A percentile compares a stretch with the other conserved stretches of the same genome.
Evolutionary conservation across 106 monocot genomes (phyloP).

Genomic region (Dendrobium officinale): DNA sequence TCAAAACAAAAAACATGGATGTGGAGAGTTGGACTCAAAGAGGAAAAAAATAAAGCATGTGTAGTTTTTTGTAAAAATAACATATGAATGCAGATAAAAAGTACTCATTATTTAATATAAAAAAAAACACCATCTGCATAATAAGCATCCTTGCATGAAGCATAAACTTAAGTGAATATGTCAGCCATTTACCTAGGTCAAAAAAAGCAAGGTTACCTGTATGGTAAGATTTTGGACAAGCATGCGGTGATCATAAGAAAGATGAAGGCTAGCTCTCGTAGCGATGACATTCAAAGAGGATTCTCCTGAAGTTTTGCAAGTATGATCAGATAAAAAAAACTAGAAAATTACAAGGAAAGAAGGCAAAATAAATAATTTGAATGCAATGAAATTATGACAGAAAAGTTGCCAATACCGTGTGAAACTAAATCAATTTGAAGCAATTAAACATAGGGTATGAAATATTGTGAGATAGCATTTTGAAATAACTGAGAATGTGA

Average conservation of each 20-base stretch:
- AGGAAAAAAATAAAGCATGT: not conserved
- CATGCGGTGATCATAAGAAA: conserved; percentile 88
- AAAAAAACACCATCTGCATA: not conserved
- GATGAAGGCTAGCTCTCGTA: conserved; percentile 72
- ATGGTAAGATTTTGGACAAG: conserved; percentile 88
- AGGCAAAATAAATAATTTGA: not conserved
- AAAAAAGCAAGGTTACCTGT: conserved; percentile 40
- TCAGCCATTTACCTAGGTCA: not conserved
- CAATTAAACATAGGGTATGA: not conserved
- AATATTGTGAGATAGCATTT: not conserved
- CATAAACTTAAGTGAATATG: not conserved
- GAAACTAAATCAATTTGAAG: not conserved
- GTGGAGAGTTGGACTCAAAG: not conserved
- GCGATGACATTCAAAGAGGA: conserved; percentile 59
- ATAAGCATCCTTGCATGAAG: not conserved
- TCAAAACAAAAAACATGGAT: not conserved
- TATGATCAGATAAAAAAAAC: not conserved
- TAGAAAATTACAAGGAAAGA: not conserved
- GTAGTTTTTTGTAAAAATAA: not conserved
- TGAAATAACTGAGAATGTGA: not conserved
- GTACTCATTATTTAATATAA: not conserved
- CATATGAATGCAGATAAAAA: not conserved
- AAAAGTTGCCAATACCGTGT: not conserved
- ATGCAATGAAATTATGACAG: not conserved
- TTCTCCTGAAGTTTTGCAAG: conserved; percentile 39